Evolutionary conservation across 345 rosid species (phyloP).

Genomic region (Combretum micranthum): DNA sequence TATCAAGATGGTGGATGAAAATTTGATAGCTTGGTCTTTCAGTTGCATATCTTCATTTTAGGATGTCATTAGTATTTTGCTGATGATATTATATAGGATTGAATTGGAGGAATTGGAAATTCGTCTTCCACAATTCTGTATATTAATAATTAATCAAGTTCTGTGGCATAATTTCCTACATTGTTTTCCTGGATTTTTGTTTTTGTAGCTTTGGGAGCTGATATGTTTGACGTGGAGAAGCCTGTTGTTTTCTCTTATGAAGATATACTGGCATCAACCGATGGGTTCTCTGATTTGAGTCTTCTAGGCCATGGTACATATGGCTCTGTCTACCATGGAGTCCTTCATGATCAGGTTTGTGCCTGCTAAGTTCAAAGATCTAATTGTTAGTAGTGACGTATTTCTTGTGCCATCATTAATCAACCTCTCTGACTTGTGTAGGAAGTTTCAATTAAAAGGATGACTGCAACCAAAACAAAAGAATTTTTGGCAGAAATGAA

Average conservation of each 20-base stretch:
- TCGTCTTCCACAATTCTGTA: no score
- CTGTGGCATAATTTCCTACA: no score
- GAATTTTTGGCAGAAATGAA: slow-evolving; percentile 96
- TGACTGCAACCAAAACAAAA: slow-evolving; percentile 89
- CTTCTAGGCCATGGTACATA: slow-evolving; percentile 94
- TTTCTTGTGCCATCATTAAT: slow-evolving; percentile 1
- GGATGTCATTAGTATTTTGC: no score
- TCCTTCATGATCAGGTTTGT: slow-evolving; percentile 73
- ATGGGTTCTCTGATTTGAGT: slow-evolving; percentile 73
- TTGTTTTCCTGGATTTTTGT: no score
- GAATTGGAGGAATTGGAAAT: no score
- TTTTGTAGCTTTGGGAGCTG: slow-evolving; percentile 54
- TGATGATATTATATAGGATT: no score
- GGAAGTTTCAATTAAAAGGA: slow-evolving; percentile 91
- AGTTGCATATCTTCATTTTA: no score
- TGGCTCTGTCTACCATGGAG: slow-evolving; percentile 83
- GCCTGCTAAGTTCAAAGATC: background rate
- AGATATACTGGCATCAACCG: slow-evolving; percentile 59
- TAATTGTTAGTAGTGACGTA: slow-evolving; percentile 3
- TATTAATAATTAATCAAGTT: no score
- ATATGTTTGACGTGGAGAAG: slow-evolving; percentile 73
- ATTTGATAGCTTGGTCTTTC: no score
- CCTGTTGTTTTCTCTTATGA: slow-evolving; percentile 76
- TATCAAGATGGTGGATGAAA: no score
- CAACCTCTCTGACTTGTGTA: slow-evolving; percentile 12